phyloP scores from a whole-genome alignment of 805 yeast species.

The Kodamaea hsintzibuensis region DNA sequence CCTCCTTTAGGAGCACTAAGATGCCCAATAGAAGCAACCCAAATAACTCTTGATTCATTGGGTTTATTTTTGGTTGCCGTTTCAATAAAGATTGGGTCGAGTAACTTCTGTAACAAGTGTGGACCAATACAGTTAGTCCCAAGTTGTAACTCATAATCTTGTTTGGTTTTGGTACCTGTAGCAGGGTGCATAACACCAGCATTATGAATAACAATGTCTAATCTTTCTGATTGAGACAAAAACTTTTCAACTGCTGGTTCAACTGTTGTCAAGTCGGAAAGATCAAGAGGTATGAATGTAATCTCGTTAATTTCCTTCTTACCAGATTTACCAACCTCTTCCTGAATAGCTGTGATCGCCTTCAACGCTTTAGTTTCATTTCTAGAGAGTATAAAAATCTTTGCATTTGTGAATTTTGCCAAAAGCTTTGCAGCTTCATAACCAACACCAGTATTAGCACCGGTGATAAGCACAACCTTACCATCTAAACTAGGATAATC shows the following conservation, averaged over 20 bases:
- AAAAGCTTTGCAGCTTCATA: constrained; percentile 31
- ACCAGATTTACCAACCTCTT: constrained; percentile 15
- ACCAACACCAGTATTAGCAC: constrained; percentile 39
- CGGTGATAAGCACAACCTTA: constrained; percentile 40
- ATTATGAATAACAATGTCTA: constrained; percentile 24
- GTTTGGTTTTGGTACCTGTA: constrained; percentile 33
- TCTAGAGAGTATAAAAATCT: constrained; percentile 39
- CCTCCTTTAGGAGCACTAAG: constrained; percentile 28
- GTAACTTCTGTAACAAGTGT: constrained; percentile 39
- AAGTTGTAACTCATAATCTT: constrained; percentile 47
- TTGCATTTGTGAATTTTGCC: constrained; percentile 28
- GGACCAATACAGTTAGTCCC: constrained; percentile 51
- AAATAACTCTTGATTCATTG: constrained; percentile 40
- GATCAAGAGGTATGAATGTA: constrained; percentile 5
- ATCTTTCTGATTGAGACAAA: constrained; percentile 9
- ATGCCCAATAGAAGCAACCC: constrained; percentile 46
- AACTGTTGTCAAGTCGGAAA: constrained; percentile 11
- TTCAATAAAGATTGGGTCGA: constrained; percentile 38
- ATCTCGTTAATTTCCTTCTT: constrained; percentile 16
- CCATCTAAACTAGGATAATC: constrained; percentile 39
- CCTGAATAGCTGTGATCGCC: constrained; percentile 27
- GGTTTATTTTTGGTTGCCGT: constrained; percentile 27
- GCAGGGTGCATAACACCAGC: constrained; percentile 40
- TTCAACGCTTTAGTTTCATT: constrained; percentile 27
- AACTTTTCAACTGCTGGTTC: constrained; percentile 27